These are phyloP conservation scores for Penicillium sp. DNA, from an alignment of 2,329 filamentous ascomycete genomes.

Conservation along the genomic window DNA sequence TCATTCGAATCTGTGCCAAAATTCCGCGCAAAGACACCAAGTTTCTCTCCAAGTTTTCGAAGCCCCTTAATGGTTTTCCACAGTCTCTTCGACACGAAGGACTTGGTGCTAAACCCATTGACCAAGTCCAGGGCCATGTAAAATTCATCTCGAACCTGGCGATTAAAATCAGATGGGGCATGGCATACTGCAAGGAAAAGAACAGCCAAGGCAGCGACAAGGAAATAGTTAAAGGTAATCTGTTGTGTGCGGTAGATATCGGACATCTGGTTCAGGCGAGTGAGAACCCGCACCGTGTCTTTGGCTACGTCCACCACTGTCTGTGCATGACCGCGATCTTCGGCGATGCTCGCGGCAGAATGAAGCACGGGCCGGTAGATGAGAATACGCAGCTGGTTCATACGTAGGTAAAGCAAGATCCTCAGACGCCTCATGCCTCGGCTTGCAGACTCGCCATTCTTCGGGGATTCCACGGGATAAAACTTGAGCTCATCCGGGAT, in stretches of 20 bases:
- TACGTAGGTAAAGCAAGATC: conserved; percentile 78
- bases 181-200: conserved; percentile 65
- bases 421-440: conserved; percentile 71
- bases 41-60: conserved; percentile 61
- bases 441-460: conserved; percentile 50
- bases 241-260: conserved; percentile 65
- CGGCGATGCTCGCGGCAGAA: conserved; percentile 76
- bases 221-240: conserved; percentile 65
- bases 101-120: conserved; percentile 60
- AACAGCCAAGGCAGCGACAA: conserved; percentile 62
- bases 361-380: conserved; percentile 86
- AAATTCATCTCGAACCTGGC: conserved; percentile 63
- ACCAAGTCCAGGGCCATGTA: conserved; percentile 65
- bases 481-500: conserved; percentile 65
- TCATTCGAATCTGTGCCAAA: conserved; percentile 47
- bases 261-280: conserved; percentile 59
- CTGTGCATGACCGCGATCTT: conserved; percentile 70
- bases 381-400: conserved; percentile 86
- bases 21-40: conserved; percentile 51
- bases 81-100: conserved; percentile 59
- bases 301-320: conserved; percentile 65
- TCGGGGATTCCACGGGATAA: conserved; percentile 54
- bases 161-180: conserved; percentile 60
- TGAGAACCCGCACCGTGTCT: conserved; percentile 62
- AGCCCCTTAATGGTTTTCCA: conserved; percentile 64